Evolutionary conservation across 805 yeast species (phyloP).

Genomic region (Yamadazyma nakazawae): DNA sequence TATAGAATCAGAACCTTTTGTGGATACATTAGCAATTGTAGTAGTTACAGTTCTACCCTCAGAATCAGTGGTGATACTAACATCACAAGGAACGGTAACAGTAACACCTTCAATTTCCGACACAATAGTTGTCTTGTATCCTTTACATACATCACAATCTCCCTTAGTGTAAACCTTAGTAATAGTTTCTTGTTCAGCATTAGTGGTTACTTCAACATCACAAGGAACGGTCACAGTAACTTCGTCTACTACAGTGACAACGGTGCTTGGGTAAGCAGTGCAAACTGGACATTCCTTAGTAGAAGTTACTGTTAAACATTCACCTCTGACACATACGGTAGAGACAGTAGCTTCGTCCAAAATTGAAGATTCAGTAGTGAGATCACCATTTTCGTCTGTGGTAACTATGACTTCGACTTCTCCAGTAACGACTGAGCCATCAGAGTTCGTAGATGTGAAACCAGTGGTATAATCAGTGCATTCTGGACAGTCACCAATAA

Average conservation of each 20-base stretch:
- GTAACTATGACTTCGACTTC: conserved; percentile 14
- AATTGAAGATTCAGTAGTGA: conserved; percentile 2
- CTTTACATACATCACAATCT: conserved; percentile 10
- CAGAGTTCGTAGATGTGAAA: conserved; percentile 6
- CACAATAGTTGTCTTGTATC: conserved; percentile 10
- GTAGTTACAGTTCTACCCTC: conserved; percentile 3
- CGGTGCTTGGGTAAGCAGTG: conserved; percentile 8
- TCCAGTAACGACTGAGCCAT: conserved; percentile 5
- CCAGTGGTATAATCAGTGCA: conserved; percentile 8
- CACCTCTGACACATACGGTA: conserved; percentile 8
- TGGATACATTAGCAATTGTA: conserved; percentile 13
- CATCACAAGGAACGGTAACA: conserved; percentile 13
- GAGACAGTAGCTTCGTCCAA: conserved; percentile 3
- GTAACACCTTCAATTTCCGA: conserved; percentile 6
- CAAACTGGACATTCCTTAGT: conserved; percentile 7
- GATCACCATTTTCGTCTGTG: conserved; percentile 17
- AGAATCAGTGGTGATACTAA: conserved; percentile 10
- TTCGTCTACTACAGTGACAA: conserved; percentile 8
- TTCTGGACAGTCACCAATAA: conserved; percentile 20
- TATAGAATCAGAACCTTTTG: conserved; percentile 9
- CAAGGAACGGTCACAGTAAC: conserved; percentile 13
- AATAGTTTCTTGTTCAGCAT: conserved; percentile 9
- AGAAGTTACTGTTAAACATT: conserved; percentile 6
- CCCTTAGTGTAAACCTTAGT: conserved; percentile 7
- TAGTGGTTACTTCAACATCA: conserved; percentile 8